Conservation (phyloP, 208 protist genomes). For the Porcisia deanei region DNA sequence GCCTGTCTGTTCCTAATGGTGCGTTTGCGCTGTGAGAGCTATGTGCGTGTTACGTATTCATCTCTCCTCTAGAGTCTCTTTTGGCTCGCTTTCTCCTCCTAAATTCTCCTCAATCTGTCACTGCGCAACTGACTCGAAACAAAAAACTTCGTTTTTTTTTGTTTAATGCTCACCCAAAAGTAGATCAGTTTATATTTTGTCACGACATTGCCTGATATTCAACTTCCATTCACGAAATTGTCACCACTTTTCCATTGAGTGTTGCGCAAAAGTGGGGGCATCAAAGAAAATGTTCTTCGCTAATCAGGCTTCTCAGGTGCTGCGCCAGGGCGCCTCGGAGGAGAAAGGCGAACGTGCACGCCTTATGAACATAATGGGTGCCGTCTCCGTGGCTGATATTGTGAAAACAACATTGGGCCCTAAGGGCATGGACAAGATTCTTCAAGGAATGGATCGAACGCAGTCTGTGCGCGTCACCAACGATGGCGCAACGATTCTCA, state of each 20-base stretch:
- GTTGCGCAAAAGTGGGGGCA: not conserved
- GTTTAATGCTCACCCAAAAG: not conserved
- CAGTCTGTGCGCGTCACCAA: slow-evolving; percentile 98
- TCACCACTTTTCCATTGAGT: slow-evolving; percentile 6
- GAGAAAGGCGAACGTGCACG: slow-evolving; percentile 93
- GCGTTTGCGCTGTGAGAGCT: not conserved
- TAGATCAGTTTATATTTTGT: slow-evolving; percentile 26
- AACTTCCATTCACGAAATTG: not conserved
- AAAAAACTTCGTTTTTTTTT: not conserved
- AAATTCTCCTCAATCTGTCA: not conserved
- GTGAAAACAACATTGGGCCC: slow-evolving; percentile 99
- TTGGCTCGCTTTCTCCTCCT: not conserved
- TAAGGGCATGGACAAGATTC: slow-evolving; percentile 99
- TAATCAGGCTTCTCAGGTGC: slow-evolving; percentile 80
- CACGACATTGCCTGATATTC: slow-evolving; percentile 7
- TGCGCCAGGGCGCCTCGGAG: slow-evolving; percentile 87
- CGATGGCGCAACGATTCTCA: slow-evolving; percentile 99
- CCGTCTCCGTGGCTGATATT: slow-evolving; percentile 95
- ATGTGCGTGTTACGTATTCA: not conserved
- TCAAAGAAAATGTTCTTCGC: slow-evolving; percentile 63
- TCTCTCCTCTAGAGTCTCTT: not conserved
- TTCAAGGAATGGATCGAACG: slow-evolving; percentile 82
- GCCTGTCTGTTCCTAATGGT: not conserved
- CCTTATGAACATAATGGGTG: slow-evolving; percentile 93
- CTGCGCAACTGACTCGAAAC: not conserved